Conservation (phyloP, 2,329 filamentous ascomycete genomes). For the Diaporthe velutina region DNA sequence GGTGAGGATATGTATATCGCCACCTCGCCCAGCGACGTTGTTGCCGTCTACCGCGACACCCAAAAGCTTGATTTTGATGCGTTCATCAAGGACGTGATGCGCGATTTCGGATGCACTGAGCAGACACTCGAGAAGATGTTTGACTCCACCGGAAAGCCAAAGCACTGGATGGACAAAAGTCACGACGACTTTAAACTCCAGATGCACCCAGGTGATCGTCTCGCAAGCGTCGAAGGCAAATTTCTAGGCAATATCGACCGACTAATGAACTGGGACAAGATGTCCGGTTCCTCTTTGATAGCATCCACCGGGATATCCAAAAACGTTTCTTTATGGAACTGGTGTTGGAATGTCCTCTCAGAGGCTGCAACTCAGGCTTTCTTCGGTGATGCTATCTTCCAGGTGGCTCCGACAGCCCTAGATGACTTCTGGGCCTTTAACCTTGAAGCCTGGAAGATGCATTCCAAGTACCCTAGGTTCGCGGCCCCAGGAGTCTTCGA, state of each 20-base stretch:
- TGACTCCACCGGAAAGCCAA: not conserved
- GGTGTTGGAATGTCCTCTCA: slow-evolving; percentile 5
- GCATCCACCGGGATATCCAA: not conserved
- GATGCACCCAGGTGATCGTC: slow-evolving; percentile 27
- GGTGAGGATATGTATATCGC: slow-evolving; percentile 23
- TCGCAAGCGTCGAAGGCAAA: not conserved
- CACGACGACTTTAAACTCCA: slow-evolving; percentile 14
- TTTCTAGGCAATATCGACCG: slow-evolving; percentile 14
- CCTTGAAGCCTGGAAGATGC: slow-evolving; percentile 27
- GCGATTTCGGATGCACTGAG: slow-evolving; percentile 3
- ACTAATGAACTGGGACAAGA: slow-evolving; percentile 3
- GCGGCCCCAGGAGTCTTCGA: slow-evolving; percentile 1
- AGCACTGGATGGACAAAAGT: slow-evolving; percentile 22
- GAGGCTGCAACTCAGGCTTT: slow-evolving; percentile 16
- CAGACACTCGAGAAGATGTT: slow-evolving; percentile 23
- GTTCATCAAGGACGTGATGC: slow-evolving; percentile 6
- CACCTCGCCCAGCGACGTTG: slow-evolving; percentile 15
- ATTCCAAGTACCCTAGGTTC: slow-evolving; percentile 24
- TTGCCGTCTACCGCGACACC: slow-evolving; percentile 3
- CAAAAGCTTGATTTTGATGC: slow-evolving; percentile 13
- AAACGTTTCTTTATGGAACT: slow-evolving; percentile 13
- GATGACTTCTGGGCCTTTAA: slow-evolving; percentile 26
- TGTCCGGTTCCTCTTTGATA: not conserved
- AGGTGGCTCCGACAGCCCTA: not conserved
- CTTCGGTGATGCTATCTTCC: slow-evolving; percentile 11